Percentiles rank a stretch among this genome's conserved stretches.
Conservation (phyloP, 345 rosid genomes). For the Noccaea bulbosa region DNA sequence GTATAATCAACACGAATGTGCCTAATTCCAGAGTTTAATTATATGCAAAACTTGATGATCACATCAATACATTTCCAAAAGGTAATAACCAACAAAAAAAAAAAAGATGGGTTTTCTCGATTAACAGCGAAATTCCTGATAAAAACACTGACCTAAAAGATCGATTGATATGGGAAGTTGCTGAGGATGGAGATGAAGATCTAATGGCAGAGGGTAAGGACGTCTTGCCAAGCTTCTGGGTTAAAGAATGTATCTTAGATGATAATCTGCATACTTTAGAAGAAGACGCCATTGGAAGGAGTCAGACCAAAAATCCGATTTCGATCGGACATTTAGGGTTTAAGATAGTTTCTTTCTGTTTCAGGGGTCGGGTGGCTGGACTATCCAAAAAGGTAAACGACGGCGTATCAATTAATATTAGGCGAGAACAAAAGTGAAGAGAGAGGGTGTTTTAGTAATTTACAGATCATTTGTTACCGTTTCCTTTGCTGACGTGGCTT, state of each 20-base stretch:
- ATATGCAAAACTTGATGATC: neutral
- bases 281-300: slow-evolving; percentile 54
- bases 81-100: neutral
- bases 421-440: too few relatives aligned
- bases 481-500: too few relatives aligned
- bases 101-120: neutral
- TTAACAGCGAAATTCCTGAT: neutral
- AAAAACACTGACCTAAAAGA: slow-evolving; percentile 22
- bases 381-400: slow-evolving; percentile 9
- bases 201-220: slow-evolving; percentile 46
- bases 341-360: slow-evolving; percentile 12
- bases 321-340: slow-evolving; percentile 27
- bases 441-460: too few relatives aligned
- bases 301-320: neutral
- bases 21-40: neutral
- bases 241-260: slow-evolving; percentile 51
- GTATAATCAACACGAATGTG: neutral
- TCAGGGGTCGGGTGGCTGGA: slow-evolving; percentile 26
- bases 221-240: slow-evolving; percentile 43
- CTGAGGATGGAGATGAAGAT: slow-evolving; percentile 43
- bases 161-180: slow-evolving; percentile 47
- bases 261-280: slow-evolving; percentile 55
- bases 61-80: neutral
- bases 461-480: too few relatives aligned
- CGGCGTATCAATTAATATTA: neutral